Evolutionary conservation across 108 stramenopile genomes (phyloP).

Genomic region (Fragilaria radians): DNA sequence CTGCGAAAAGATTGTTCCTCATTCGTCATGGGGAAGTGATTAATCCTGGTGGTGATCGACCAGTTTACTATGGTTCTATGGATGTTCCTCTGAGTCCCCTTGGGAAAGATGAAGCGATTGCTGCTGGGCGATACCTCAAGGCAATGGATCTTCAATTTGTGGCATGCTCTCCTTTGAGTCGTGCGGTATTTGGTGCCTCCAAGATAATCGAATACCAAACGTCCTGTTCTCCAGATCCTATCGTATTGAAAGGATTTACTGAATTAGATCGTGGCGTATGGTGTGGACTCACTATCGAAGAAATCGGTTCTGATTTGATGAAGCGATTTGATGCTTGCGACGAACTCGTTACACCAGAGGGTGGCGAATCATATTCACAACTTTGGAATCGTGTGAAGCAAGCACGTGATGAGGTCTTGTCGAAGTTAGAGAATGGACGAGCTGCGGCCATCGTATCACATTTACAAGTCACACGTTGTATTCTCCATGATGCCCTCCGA

Average conservation of each 20-base stretch:
- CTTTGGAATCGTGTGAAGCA: constrained; percentile 62
- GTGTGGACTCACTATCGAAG: constrained; percentile 52
- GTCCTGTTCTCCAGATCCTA: constrained; percentile 14
- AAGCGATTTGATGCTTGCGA: constrained; percentile 79
- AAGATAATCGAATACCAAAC: constrained; percentile 35
- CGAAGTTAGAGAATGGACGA: constrained; percentile 32
- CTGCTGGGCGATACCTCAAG: constrained; percentile 60
- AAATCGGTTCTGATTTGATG: constrained; percentile 67
- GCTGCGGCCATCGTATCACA: constrained; percentile 75
- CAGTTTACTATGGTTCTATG: constrained; percentile 82
- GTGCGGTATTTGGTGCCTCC: constrained; percentile 76
- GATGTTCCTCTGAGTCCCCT: constrained; percentile 79
- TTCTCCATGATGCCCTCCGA: constrained; percentile 69
- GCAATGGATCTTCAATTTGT: constrained; percentile 61
- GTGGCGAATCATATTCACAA: constrained; percentile 71
- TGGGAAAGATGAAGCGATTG: constrained; percentile 72
- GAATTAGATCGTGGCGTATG: constrained; percentile 66
- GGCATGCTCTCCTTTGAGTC: constrained; percentile 62
- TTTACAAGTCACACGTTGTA: constrained; percentile 81
- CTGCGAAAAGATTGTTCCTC: constrained; percentile 65
- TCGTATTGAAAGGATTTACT: constrained; percentile 56
- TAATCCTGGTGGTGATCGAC: constrained; percentile 80
- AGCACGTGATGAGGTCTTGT: constrained; percentile 54
- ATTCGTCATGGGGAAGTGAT: constrained; percentile 89
- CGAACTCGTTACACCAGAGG: constrained; percentile 72